Evolutionary conservation across 306 rosid species (phyloP), one percentile per base, ranked within the genome.

Genomic region (Pueraria montana): DNA sequence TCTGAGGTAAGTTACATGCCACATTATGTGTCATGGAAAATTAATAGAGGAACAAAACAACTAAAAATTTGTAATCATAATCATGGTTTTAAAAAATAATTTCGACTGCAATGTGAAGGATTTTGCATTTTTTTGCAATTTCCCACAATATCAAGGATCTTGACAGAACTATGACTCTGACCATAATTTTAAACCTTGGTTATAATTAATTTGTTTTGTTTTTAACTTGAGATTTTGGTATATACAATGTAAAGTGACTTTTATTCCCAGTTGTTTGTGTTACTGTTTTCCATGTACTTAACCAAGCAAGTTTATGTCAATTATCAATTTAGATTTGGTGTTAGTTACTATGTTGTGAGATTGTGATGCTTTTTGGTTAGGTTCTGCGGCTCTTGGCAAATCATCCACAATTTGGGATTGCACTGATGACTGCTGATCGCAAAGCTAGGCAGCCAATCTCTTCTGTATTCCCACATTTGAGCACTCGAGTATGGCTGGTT

Each of bases 391-490:
- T 93, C 70, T 84, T 95, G 70, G 98, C 94, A 36, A 93, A 93
- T 87, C 99, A 93, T 91, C 99, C 97, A 10, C 91, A 92, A 53
- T 92, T 93, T 76, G 89, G 88, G 69, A 89, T 89, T 87, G 74
- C 94, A 72, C 61, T 95, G 58, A 23, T 95, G 94, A 95, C 98
- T 1, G 98, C 98, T 68, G 98, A 92, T 79, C 89, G 97, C 83
- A 95, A 93, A 87, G 98, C 99, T 80, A 98, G 99, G 46, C 97
- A 91, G 80, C 85, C 98, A 24, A 88, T 95, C 76, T 89, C 93
- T 36, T 91, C 97, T 38, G 99, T 91, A 24, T 95, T 93, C 87
- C 98, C 96, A 65, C 99, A 95, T 89, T 79, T 95, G 71, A 78
- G 82, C 77, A 76, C 91, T 56, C 94, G 82, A 75, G 99, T 95